A percentile compares a stretch with the other conserved stretches of the same genome.
These are phyloP conservation scores for Silene conica DNA, from an alignment of 148 eudicot genomes.

Conservation along the genomic window DNA sequence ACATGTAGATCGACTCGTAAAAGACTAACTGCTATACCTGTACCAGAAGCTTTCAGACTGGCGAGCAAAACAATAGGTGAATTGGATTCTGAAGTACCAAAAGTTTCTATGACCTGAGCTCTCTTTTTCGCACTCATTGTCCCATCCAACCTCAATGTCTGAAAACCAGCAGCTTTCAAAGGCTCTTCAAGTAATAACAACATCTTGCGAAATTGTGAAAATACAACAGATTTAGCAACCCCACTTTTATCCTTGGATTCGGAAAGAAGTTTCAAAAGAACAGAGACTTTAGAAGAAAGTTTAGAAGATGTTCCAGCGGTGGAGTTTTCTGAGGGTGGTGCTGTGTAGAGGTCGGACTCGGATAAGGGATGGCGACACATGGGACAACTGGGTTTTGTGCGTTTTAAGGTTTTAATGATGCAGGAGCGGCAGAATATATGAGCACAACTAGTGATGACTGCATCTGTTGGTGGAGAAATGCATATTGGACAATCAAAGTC, in stretches of 20 bases:
- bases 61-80: constrained; percentile 81
- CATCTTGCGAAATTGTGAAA: constrained; percentile 86
- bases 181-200: constrained; percentile 77
- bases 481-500: constrained; percentile 96
- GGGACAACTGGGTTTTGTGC: constrained; percentile 66
- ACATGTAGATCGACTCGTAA: neutral
- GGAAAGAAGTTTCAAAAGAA: constrained; percentile 58
- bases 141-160: constrained; percentile 72
- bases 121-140: constrained; percentile 79
- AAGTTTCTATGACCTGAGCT: constrained; percentile 60
- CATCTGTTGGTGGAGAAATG: constrained; percentile 72
- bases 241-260: constrained; percentile 46
- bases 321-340: constrained; percentile 62
- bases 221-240: constrained; percentile 61
- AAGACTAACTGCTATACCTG: constrained; percentile 28
- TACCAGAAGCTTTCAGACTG: constrained; percentile 82
- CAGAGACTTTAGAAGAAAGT: constrained; percentile 60
- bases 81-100: constrained; percentile 37
- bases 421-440: constrained; percentile 81
- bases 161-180: constrained; percentile 67
- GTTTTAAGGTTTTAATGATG: constrained; percentile 71
- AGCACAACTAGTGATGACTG: constrained; percentile 77
- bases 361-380: constrained; percentile 75
- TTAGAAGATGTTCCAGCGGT: constrained; percentile 20
- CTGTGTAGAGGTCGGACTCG: constrained; percentile 73